Evolutionary conservation across 495 filamentous ascomycete genomes (phyloP).

Genomic region (Astrothelium subdiscretum): DNA sequence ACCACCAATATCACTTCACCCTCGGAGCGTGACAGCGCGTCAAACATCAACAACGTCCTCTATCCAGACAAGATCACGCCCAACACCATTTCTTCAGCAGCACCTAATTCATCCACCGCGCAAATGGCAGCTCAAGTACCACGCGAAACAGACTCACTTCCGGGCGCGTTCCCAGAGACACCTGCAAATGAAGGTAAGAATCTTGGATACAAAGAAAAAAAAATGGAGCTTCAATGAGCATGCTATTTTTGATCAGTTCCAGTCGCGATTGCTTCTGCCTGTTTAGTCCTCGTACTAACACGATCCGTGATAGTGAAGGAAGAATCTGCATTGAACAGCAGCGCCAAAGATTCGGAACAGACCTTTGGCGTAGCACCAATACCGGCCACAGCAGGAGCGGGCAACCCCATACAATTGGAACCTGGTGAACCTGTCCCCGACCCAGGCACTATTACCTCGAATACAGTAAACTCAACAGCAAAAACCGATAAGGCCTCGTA

Average conservation of each 20-base stretch:
- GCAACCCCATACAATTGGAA: conserved; percentile 68
- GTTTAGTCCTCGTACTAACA: no score
- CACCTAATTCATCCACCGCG: conserved; percentile 64
- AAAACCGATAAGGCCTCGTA: conserved; percentile 76
- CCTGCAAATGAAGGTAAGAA: conserved; percentile 34
- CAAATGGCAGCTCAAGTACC: conserved; percentile 57
- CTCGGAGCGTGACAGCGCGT: conserved; percentile 62
- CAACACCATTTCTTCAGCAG: conserved; percentile 49
- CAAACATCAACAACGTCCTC: conserved; percentile 85
- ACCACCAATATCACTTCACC: conserved; percentile 64
- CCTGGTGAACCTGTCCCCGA: conserved; percentile 75
- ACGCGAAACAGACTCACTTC: conserved; percentile 45
- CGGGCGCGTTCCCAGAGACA: conserved; percentile 73
- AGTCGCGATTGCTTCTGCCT: no score
- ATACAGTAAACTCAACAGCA: conserved; percentile 47
- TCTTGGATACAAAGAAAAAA: no score
- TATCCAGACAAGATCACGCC: conserved; percentile 54
- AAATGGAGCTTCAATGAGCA: no score
- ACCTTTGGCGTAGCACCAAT: conserved; percentile 49
- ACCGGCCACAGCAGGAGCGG: conserved; percentile 62
- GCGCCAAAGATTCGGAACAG: conserved; percentile 13
- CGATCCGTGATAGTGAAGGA: conserved; percentile 10
- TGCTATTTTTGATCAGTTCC: no score
- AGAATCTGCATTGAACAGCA: conserved; percentile 11
- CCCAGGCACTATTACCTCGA: conserved; percentile 40